Base-by-base conservation (phyloP, 164 flowering plant genomes). In the Vitis cinerea region DNA sequence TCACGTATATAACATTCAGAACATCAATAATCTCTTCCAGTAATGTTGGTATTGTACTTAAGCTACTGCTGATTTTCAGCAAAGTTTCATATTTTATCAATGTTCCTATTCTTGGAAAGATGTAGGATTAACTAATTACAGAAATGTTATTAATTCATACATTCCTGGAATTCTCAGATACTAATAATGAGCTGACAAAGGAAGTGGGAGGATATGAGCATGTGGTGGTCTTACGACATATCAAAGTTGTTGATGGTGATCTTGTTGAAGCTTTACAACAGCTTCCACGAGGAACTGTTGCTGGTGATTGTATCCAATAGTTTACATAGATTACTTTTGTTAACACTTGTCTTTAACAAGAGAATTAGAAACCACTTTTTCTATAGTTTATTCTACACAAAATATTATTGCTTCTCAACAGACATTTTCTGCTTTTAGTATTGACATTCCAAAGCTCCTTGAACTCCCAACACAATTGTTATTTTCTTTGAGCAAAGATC, bases 131-230 rank as follows among this genome's bases (percentile, higher is more conserved):
- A 37, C 44, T 37, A 37, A 37, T 37, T 37, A 30, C 23, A 14
- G 56, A n/a, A 51, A 14, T 16, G 10, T n/a, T 56, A 23, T 15
- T 12, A 17, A 57, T 59, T 72, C 58, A 57, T 44, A 11, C 65
- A 16, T 52, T 60, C 29, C 56, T 80, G 74, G 69, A 73, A 37
- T 72, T 49, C 44, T 59, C 86, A 95, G 99, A 82, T n/a, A 91
- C 97, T 50, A 68, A 85, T 44, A 96, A 96, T 80, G 98, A 86
- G 67, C 84, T 96, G 78, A 87, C 89, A 27, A 78, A 44, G 70
- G 97, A 96, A 83, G 89, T 96, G 50, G 99, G 99, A 60, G 99
- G 99, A 68, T 96, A 96, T 74, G 88, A 92, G 59, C 83, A 96
- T 84, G 85, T 96, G 56, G 68, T 64, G 62, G 99, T 93, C 48